Base-by-base conservation (phyloP, 805 yeast species). In the Suhomyces sp. region DNA sequence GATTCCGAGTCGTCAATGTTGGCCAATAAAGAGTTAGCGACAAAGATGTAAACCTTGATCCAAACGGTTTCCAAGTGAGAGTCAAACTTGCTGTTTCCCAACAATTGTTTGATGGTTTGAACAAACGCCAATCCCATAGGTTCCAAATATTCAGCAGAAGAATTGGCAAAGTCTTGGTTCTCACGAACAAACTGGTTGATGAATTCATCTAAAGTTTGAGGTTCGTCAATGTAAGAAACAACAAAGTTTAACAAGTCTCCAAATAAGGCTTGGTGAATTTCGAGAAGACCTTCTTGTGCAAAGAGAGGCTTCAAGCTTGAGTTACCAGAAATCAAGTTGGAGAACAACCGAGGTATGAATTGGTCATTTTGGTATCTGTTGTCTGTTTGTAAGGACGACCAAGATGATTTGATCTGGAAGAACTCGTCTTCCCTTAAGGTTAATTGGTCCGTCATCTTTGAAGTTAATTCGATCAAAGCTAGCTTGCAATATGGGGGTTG, bases 121-220 rank as follows among this genome's bases (percentile, higher is more conserved):
- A 66, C 54, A 30, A 68, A 47, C 7, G 65, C 58, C 20, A 51
- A 38, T n/a, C 72, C 72, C 68, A 68, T 58, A 19, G 67, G 65
- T 43, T 66, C 74, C 43, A 67, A 56, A 45, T 67, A 66, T 14
- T 43, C 38, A 5, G 48, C 43, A 3, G 62, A 59, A 13, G 39
- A 42, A 6, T 40, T 31, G 18, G 58, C 48, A 32, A 64, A 46
- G 6, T 43, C 38, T 6, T 47, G 50, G 42, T 65, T 60, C 32
- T 63, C 68, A 14, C 45, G 40, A 20, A 56, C 50, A 46, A 64
- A 68, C 31, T 51, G 58, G 21, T 31, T 35, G 48, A 65, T 50
- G 38, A 65, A 66, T 40, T 63, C 63, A 20, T 60, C 54, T 19
- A 68, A 53, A 19, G 51, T 44, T 5, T 26, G 31, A 4, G 34